Conservation (phyloP, 129 eudicot species). For the Ambrosia trifida region DNA sequence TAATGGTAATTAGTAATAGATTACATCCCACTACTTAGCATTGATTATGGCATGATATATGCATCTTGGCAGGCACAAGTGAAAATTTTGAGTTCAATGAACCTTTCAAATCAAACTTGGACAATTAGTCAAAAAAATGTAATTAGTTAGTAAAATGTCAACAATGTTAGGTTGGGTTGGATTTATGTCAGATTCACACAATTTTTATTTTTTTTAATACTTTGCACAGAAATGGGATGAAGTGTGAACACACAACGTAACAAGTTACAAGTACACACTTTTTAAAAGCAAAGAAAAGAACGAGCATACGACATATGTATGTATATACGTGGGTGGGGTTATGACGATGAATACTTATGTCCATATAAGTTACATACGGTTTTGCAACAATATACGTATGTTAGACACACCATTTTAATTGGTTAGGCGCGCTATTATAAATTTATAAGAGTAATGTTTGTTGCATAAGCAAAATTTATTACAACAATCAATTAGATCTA, state of each 20-base stretch:
- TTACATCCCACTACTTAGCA: not conserved
- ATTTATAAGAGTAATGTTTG: too few species aligned
- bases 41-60: not conserved
- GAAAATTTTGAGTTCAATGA: conserved; percentile 9
- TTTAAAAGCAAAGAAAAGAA: too few species aligned
- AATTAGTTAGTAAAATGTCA: not conserved
- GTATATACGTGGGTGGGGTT: too few species aligned
- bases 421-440: too few species aligned
- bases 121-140: not conserved
- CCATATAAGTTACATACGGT: too few species aligned
- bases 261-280: too few species aligned
- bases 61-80: not conserved
- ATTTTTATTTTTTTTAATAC: not conserved
- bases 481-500: too few species aligned
- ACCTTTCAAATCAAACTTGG: conserved; percentile 2
- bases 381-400: too few species aligned
- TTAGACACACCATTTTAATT: too few species aligned
- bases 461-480: too few species aligned
- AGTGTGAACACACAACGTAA: not conserved
- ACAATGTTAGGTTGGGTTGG: not conserved
- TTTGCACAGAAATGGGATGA: not conserved
- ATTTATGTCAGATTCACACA: not conserved
- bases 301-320: too few species aligned
- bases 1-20: not conserved
- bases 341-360: too few species aligned